Evolutionary conservation across 2,329 filamentous ascomycete species (phyloP).

Genomic region (Cladosporium oxysporum): DNA sequence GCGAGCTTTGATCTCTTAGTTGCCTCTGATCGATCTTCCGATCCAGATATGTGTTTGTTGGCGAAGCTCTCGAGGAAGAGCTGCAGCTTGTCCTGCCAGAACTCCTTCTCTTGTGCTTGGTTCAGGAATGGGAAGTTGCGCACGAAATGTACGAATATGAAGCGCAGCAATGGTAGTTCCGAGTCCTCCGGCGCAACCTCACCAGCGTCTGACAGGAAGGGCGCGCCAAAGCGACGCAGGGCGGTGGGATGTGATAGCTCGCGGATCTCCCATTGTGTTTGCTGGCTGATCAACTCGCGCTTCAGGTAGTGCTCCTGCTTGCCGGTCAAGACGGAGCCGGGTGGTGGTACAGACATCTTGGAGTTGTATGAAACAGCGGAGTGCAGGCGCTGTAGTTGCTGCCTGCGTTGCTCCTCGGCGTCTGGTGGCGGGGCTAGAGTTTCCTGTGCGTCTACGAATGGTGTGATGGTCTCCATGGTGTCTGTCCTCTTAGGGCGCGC

Average conservation of each 20-base stretch:
- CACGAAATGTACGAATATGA: constrained; percentile 97
- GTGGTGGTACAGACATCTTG: constrained; percentile 51
- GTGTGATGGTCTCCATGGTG: constrained; percentile 32
- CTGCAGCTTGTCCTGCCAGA: constrained; percentile 98
- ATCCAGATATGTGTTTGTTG: constrained; percentile 94
- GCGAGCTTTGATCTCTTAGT: constrained; percentile 93
- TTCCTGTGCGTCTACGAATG: constrained; percentile 36
- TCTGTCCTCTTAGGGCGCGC: constrained; percentile 26
- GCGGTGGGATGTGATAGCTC: constrained; percentile 95
- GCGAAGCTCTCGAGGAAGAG: constrained; percentile 96
- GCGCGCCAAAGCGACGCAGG: constrained; percentile 89
- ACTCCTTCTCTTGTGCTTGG: constrained; percentile 96
- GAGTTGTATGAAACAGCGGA: constrained; percentile 31
- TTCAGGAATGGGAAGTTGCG: constrained; percentile 97
- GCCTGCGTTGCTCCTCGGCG: constrained; percentile 4
- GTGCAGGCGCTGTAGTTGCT: constrained; percentile 17
- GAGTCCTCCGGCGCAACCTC: constrained; percentile 93
- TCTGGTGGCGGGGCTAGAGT: neutral
- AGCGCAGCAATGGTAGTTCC: constrained; percentile 87
- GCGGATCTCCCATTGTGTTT: constrained; percentile 85
- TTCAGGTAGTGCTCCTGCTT: constrained; percentile 99
- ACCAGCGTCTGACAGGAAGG: constrained; percentile 88
- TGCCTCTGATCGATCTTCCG: constrained; percentile 92
- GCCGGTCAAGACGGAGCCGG: constrained; percentile 72
- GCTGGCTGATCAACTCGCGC: constrained; percentile 86